A percentile compares a stretch with the other conserved stretches of the same genome.
Conservation (phyloP, 768 basidiomycete genomes). For the Omphalotus guepiniiformis region DNA sequence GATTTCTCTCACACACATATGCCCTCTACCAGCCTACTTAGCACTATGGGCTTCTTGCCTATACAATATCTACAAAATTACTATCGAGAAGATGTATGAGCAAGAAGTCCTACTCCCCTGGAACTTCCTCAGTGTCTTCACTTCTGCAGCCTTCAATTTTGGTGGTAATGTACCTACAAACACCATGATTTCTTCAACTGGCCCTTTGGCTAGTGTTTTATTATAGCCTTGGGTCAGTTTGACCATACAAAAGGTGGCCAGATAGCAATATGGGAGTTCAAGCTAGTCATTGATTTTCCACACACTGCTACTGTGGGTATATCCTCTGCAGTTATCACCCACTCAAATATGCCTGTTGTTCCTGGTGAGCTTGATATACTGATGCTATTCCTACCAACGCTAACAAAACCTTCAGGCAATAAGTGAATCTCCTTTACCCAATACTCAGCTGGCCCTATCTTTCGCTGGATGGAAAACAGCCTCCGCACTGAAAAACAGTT, state of each 20-base stretch:
- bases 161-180: constrained; percentile 9
- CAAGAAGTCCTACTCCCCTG: too few relatives aligned
- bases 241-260: constrained; percentile 26
- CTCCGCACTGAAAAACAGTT: constrained; percentile 9
- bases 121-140: constrained; percentile 20
- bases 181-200: constrained; percentile 29
- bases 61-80: too few relatives aligned
- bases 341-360: neutral
- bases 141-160: constrained; percentile 27
- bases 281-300: constrained; percentile 23
- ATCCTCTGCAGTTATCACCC: constrained; percentile 15
- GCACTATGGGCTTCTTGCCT: too few relatives aligned
- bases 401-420: too few relatives aligned
- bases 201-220: constrained; percentile 27
- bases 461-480: constrained; percentile 22
- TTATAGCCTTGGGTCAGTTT: constrained; percentile 25
- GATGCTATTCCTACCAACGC: too few relatives aligned
- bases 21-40: too few relatives aligned
- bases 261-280: constrained; percentile 24
- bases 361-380: too few relatives aligned
- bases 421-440: constrained; percentile 9
- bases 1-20: too few relatives aligned
- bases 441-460: constrained; percentile 23
- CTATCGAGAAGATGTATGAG: too few relatives aligned
- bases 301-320: constrained; percentile 21